Evolutionary conservation across 371 early-diverging fungal genomes (phyloP).

Genomic region (Globomyces sp.): DNA sequence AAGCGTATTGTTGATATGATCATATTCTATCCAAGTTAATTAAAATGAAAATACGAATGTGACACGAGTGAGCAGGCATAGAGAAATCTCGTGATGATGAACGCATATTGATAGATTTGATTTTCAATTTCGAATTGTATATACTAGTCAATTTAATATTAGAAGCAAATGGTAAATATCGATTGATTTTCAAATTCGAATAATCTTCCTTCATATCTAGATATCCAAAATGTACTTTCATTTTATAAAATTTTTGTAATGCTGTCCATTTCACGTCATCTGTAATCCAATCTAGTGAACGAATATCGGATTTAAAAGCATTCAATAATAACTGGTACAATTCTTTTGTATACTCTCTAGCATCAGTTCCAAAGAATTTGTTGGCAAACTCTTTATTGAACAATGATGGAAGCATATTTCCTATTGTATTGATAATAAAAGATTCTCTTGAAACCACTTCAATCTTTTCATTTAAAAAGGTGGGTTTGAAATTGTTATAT

Average conservation of each 20-base stretch:
- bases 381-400: background rate
- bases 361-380: background rate
- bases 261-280: background rate
- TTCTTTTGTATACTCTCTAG: background rate
- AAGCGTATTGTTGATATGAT: conserved; percentile 4
- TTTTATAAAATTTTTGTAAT: background rate
- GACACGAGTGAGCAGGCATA: no score
- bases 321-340: background rate
- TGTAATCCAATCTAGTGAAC: background rate
- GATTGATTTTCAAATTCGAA: background rate
- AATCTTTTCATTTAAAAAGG: background rate
- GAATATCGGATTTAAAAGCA: background rate
- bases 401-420: background rate
- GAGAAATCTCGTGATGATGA: no score
- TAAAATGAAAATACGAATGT: no score
- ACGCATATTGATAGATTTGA: no score
- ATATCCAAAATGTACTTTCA: background rate
- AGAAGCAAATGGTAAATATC: no score
- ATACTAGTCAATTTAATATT: no score
- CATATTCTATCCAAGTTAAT: no score
- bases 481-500: background rate
- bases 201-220: background rate
- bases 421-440: background rate
- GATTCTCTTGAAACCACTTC: background rate
- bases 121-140: no score